Evolutionary conservation across 169 alveolate species (phyloP).

Genomic region (Miamiensis avidus): DNA sequence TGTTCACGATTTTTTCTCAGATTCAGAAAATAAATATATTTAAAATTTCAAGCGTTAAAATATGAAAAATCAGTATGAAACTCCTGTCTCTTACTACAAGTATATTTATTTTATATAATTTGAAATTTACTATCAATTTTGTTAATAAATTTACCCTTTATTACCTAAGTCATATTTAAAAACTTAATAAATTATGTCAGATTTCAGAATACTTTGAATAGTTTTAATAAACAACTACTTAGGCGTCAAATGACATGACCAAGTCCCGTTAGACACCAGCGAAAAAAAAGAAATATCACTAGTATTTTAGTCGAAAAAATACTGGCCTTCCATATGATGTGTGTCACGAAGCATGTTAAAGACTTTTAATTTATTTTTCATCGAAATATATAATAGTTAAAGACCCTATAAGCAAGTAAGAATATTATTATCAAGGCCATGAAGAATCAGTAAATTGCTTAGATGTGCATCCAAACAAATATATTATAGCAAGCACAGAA

Average conservation of each 20-base stretch:
- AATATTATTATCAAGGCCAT: not conserved
- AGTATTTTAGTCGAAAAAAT: not conserved
- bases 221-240: not conserved
- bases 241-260: not conserved
- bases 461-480: not conserved
- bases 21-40: too few species aligned
- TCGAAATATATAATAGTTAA: not conserved
- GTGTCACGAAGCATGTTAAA: not conserved
- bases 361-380: not conserved
- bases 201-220: not conserved
- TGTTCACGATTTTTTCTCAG: not conserved
- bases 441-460: not conserved
- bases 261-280: not conserved
- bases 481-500: not conserved
- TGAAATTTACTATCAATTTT: too few species aligned
- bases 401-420: not conserved
- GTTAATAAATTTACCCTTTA: too few species aligned
- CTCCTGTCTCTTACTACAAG: not conserved
- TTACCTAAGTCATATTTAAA: not conserved
- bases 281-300: too few species aligned
- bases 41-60: too few species aligned
- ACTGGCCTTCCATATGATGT: not conserved
- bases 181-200: not conserved
- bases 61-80: too few species aligned
- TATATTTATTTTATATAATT: too few species aligned